Conservation (phyloP, 2,329 filamentous ascomycete species). For the Colletotrichum sp. region DNA sequence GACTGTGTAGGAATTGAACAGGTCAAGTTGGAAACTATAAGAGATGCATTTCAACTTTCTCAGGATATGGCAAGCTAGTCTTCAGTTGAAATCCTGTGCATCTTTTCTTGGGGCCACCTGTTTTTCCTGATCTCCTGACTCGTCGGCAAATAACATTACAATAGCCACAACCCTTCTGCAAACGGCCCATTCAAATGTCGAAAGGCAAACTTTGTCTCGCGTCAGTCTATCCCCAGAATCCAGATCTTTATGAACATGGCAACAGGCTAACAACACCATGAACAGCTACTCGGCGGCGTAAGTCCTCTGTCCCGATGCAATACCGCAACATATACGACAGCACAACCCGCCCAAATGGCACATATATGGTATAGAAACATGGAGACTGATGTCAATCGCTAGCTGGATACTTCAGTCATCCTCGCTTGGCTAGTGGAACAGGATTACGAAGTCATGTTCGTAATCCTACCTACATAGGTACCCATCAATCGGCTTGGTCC, state of each 20-base stretch:
- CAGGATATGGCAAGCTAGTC: background rate
- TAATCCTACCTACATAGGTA: accelerated
- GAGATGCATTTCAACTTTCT: background rate
- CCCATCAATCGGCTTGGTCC: background rate
- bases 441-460: conserved; percentile 8
- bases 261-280: background rate
- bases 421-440: conserved; percentile 13
- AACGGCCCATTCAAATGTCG: background rate
- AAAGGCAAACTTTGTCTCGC: conserved; percentile 8
- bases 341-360: background rate
- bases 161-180: background rate
- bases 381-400: background rate
- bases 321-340: background rate
- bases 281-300: conserved; percentile 7
- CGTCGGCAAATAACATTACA: background rate
- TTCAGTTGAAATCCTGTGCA: background rate
- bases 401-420: conserved; percentile 21
- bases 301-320: background rate
- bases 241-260: background rate
- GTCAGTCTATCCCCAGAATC: background rate
- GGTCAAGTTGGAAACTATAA: background rate
- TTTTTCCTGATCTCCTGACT: background rate
- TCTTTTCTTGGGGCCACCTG: background rate
- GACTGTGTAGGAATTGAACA: background rate
- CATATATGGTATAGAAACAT: accelerated